These are phyloP conservation scores for Durotheca rogersii DNA, from an alignment of 495 filamentous ascomycete species.

Conservation along the genomic window DNA sequence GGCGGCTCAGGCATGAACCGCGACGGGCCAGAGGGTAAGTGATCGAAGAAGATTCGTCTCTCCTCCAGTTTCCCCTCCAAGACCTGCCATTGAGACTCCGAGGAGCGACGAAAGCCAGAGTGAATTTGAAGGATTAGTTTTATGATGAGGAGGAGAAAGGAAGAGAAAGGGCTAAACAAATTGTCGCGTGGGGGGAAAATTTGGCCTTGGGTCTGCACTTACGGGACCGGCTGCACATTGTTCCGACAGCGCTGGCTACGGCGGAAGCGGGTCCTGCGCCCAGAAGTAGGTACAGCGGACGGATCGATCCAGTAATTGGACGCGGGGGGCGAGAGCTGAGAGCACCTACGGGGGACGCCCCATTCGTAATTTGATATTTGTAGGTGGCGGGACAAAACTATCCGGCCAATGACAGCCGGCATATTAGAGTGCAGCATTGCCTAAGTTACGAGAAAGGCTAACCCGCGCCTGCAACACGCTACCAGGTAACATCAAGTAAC, in stretches of 20 bases:
- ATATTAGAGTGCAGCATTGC: too few species aligned
- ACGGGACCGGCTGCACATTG: slow-evolving; percentile 20
- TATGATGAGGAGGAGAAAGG: slow-evolving; percentile 57
- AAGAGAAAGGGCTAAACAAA: slow-evolving; percentile 31
- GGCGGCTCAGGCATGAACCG: slow-evolving; percentile 25
- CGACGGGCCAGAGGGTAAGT: slow-evolving; percentile 54
- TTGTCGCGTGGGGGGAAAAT: too few species aligned
- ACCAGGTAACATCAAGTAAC: too few species aligned
- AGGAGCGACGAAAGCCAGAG: slow-evolving; percentile 62
- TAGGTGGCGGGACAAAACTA: too few species aligned
- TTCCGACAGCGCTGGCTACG: too few species aligned
- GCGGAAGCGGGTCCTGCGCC: background rate
- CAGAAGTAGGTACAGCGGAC: background rate
- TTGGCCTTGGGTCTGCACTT: too few species aligned
- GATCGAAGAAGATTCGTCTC: slow-evolving; percentile 53
- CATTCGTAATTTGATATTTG: background rate
- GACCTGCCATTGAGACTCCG: slow-evolving; percentile 53
- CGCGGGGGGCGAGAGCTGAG: background rate
- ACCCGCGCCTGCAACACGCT: too few species aligned
- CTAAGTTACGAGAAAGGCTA: too few species aligned
- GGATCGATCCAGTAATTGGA: too few species aligned
- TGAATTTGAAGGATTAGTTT: slow-evolving; percentile 79
- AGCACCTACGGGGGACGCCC: slow-evolving; percentile 4
- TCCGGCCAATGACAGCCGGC: too few species aligned
- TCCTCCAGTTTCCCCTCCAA: slow-evolving; percentile 79